Evolutionary conservation across 2,329 filamentous ascomycete species (phyloP).

Genomic region (Penicillium fuscoglaucum): DNA sequence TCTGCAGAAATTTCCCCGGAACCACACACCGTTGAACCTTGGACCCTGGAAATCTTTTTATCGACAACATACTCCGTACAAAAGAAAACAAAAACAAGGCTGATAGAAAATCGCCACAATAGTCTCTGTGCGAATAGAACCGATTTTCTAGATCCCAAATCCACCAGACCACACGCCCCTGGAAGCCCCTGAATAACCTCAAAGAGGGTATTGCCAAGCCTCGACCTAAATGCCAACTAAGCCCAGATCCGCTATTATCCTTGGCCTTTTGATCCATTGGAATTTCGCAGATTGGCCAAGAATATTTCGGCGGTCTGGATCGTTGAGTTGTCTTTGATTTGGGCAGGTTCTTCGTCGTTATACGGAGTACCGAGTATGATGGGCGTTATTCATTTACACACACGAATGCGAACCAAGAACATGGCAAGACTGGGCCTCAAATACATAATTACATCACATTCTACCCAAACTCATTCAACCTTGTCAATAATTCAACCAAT

Average conservation of each 20-base stretch:
- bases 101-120: conserved; percentile 1
- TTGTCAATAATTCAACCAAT: background rate
- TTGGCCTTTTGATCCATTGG: conserved; percentile 13
- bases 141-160: background rate
- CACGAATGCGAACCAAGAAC: background rate
- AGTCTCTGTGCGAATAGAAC: background rate
- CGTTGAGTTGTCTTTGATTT: conserved; percentile 5
- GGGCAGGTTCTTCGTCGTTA: background rate
- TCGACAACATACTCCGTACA: too few relatives aligned
- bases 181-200: conserved; percentile 22
- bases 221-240: conserved; percentile 3
- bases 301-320: conserved; percentile 16
- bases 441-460: background rate
- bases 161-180: background rate
- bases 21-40: background rate
- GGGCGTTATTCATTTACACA: background rate
- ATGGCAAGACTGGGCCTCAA: background rate
- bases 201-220: conserved; percentile 20
- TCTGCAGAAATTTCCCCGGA: conserved; percentile 4
- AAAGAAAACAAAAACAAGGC: background rate
- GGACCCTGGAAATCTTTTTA: background rate
- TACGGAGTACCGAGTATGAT: background rate
- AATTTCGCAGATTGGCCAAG: conserved; percentile 9
- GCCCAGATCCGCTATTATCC: conserved; percentile 21
- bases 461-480: background rate